Base-by-base conservation (phyloP, 345 rosid genomes). In the Gossypium longicalyx region DNA sequence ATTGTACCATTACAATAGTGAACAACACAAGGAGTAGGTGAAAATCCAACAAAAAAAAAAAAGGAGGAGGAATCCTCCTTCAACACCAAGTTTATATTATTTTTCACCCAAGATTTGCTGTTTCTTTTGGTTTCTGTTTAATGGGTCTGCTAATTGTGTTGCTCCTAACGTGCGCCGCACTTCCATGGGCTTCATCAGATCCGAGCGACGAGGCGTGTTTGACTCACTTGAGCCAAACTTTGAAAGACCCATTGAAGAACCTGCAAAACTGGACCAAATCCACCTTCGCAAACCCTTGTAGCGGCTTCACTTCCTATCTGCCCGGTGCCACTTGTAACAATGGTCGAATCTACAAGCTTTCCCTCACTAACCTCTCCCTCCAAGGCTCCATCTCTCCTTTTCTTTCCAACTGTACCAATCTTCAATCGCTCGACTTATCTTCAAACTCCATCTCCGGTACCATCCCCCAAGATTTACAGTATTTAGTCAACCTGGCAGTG, bases 271-370 rank as follows among this genome's bases (percentile, higher is more conserved):
- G 98, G 98, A 94, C 90, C 41, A 82, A 80, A 76, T 5, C 93
- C 29, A 74, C 62, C 68, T 83, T 94, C 80, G 81, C 90, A 2
- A 85, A 77, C 71, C 92, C 97, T 13, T 94, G 98, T 74, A 83
- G 79, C 70, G 93, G 91, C 19, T 89, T 92, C 86, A 86, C 82
- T 15, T 94, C 98, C 17, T 79, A 76, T 43, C 87, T 94, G 49
- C 85, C 83, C 2, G 98, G 97, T 5, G 97, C 86, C 72, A 89
- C 86, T 70, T 92, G 97, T 87, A 94, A 90, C 90, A 94, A 92
- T 74, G 97, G 97, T 68, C 82, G 98, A 56, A 81, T 94, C 84
- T 94, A 92, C 85, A 94, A 94, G 81, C 97, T 94, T 23, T 87
- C 97, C 17, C 88, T 67, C 3, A 83, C 86, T 0, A 87, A 85